Evolutionary conservation across 2,329 filamentous ascomycete genomes (phyloP).

Genomic region (Colletotrichum aenigma): DNA sequence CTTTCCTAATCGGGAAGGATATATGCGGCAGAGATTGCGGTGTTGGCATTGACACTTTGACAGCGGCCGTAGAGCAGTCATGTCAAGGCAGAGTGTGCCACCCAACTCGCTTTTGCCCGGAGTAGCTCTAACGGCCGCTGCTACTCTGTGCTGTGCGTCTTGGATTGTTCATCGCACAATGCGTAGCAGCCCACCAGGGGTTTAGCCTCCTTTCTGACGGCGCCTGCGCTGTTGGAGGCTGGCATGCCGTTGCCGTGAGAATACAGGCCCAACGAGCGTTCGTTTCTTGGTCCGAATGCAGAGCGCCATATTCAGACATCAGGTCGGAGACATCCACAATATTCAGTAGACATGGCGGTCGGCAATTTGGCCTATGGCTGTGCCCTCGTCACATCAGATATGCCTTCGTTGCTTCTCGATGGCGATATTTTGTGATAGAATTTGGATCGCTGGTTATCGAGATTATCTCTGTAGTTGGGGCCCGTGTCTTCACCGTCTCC

Average conservation of each 20-base stretch:
- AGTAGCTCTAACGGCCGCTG: not conserved
- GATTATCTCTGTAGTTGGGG: not conserved
- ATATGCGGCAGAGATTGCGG: not conserved
- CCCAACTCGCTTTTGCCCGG: too few species aligned
- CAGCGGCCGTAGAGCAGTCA: not conserved
- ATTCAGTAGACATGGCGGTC: not conserved
- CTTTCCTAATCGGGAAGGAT: not conserved
- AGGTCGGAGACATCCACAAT: not conserved
- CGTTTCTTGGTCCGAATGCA: not conserved
- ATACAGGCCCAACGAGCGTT: not conserved
- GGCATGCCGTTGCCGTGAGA: not conserved
- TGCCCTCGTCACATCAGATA: not conserved
- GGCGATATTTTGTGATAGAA: conserved; percentile 3
- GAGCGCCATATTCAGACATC: not conserved
- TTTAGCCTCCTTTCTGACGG: not conserved
- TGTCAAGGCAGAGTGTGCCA: not conserved
- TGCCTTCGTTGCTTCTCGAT: not conserved
- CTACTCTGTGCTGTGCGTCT: not conserved
- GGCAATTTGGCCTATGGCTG: not conserved
- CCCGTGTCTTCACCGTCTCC: not conserved
- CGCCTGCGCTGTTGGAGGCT: not conserved
- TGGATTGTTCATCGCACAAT: not conserved
- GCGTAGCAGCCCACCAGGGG: not conserved
- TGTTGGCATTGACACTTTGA: not conserved
- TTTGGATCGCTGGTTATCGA: conserved; percentile 6